A percentile compares a stretch with the other conserved stretches of the same genome.
phyloP scores from a whole-genome alignment of 176 grass and related monocot species.

The Zea mays region Zm-B73-REFERENCE-NAM-5.0 NC_050096.1:225637501-225638000 shows the following conservation, averaged over 20 bases:
- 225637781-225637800: no score
- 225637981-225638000: not conserved
- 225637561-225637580: slow-evolving; percentile 8
- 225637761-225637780: not conserved
- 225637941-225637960: no score
- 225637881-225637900: no score
- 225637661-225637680: not conserved
- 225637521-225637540: not conserved
- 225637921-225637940: no score
- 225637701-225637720: not conserved
- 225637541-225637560: slow-evolving; percentile 17
- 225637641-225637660: not conserved
- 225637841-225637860: no score
- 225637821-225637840: no score
- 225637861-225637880: no score
- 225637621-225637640: slow-evolving; percentile 15
- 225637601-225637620: not conserved
- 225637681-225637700: not conserved
- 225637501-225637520: not conserved
- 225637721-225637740: not conserved
- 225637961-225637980: not conserved
- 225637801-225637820: no score
- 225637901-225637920: no score
- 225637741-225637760: not conserved
- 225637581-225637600: slow-evolving; percentile 14